phyloP scores from a whole-genome alignment of 2,329 filamentous ascomycete genomes.

The Ceratocystis huliohia region DNA sequence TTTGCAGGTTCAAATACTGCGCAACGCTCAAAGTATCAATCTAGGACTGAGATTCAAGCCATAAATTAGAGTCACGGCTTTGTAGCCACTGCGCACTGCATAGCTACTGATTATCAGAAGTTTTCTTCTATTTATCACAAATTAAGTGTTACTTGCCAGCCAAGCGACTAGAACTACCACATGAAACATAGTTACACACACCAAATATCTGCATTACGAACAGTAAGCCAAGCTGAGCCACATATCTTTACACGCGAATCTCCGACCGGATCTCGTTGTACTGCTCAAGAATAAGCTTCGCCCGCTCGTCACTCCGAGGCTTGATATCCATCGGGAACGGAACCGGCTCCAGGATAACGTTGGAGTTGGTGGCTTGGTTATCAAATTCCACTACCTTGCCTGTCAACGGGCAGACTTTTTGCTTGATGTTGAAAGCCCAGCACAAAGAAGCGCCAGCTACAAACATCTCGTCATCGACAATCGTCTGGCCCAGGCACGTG shows the following conservation, averaged over 20 bases:
- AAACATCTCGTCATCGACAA: conserved; percentile 49
- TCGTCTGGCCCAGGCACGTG: conserved; percentile 48
- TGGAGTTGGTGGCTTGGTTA: conserved; percentile 38
- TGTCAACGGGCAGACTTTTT: conserved; percentile 32
- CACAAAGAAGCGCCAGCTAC: conserved; percentile 36
- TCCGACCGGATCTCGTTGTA: conserved; percentile 28
- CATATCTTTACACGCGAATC: conserved; percentile 25
- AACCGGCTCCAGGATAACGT: conserved; percentile 40
- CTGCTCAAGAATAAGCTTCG: conserved; percentile 29
- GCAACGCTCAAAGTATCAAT: no score
- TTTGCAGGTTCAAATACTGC: no score
- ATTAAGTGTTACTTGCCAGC: no score
- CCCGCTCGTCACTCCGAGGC: conserved; percentile 32
- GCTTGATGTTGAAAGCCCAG: conserved; percentile 37
- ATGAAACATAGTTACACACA: no score
- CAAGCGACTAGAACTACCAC: no score
- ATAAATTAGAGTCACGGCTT: no score
- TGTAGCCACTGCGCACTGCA: no score
- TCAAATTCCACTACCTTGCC: conserved; percentile 35
- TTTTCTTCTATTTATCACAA: no score
- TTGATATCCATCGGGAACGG: conserved; percentile 36
- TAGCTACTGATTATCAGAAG: no score
- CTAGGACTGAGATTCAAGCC: no score
- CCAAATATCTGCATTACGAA: not conserved
- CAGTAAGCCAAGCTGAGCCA: not conserved